A percentile compares a stretch with the other conserved stretches of the same genome.
These are phyloP conservation scores for Pisolithus microcarpus DNA, from an alignment of 768 basidiomycete species.

Conservation along the genomic window DNA sequence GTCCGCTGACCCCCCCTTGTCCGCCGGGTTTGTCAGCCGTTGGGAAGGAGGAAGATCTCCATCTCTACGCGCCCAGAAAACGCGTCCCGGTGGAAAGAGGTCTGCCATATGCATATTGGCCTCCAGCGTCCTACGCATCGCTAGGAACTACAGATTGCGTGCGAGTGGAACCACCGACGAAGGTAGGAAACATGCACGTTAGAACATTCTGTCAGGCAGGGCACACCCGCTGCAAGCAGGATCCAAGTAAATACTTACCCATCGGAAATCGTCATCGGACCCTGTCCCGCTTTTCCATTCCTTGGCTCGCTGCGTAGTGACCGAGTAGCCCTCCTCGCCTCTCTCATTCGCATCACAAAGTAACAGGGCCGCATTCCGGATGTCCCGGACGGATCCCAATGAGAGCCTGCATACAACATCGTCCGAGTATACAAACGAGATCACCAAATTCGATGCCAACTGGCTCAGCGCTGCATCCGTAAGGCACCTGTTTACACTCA, in stretches of 20 bases:
- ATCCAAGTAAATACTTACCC: slow-evolving; percentile 37
- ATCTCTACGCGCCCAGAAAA: slow-evolving; percentile 75
- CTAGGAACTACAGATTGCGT: slow-evolving; percentile 49
- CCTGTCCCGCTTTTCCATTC: slow-evolving; percentile 59
- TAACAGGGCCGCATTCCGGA: slow-evolving; percentile 70
- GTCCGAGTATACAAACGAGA: slow-evolving; percentile 76
- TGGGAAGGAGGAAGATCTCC: slow-evolving; percentile 55
- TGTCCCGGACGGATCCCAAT: slow-evolving; percentile 68
- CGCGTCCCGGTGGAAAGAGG: slow-evolving; percentile 70
- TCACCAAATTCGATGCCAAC: slow-evolving; percentile 56
- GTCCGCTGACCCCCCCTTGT: slow-evolving; percentile 24
- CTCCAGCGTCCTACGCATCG: slow-evolving; percentile 76
- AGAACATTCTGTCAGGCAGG: background rate
- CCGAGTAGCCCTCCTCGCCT: slow-evolving; percentile 32
- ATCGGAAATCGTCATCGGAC: slow-evolving; percentile 38
- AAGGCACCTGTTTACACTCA: slow-evolving; percentile 42
- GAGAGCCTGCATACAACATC: slow-evolving; percentile 76
- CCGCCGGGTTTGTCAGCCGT: slow-evolving; percentile 10
- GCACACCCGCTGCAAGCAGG: background rate
- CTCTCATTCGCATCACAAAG: slow-evolving; percentile 62
- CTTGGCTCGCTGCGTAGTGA: slow-evolving; percentile 42
- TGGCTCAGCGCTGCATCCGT: slow-evolving; percentile 53
- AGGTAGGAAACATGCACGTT: background rate
- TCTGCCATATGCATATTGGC: slow-evolving; percentile 73
- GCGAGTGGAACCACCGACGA: background rate